Percentiles rank a stretch among this genome's conserved stretches.
phyloP scores from a whole-genome alignment of 2,329 filamentous ascomycete species.

The Penicillium sp. region DNA sequence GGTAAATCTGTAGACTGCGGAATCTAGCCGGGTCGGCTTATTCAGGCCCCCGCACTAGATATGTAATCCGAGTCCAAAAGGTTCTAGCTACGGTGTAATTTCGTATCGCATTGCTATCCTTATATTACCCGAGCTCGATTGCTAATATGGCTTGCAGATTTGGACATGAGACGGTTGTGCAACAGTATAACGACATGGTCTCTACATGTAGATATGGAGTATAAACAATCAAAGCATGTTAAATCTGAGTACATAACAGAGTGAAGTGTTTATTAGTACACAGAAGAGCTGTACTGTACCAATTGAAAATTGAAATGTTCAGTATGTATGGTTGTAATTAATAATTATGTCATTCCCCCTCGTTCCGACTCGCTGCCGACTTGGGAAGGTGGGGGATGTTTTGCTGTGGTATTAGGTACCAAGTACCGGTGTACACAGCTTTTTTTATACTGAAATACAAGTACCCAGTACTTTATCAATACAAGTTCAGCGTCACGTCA shows the following conservation, averaged over 20 bases:
- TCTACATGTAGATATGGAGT: too few species aligned
- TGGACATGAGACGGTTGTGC: not conserved
- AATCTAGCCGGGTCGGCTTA: slow-evolving; percentile 24
- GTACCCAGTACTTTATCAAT: slow-evolving; percentile 13
- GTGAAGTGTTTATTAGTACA: too few species aligned
- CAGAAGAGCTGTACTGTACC: not conserved
- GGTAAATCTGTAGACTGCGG: not conserved
- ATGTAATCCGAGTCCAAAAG: not conserved
- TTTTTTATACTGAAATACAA: not conserved
- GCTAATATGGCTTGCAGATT: not conserved
- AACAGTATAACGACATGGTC: not conserved
- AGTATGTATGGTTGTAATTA: not conserved
- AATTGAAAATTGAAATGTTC: not conserved
- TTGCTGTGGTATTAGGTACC: slow-evolving; percentile 4
- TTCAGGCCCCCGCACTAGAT: slow-evolving; percentile 21
- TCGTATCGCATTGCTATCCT: not conserved
- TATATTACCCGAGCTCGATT: slow-evolving; percentile 1
- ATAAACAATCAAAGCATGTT: too few species aligned
- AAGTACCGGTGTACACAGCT: not conserved
- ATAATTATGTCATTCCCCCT: slow-evolving; percentile 26
- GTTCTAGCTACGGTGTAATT: not conserved
- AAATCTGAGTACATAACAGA: not conserved
- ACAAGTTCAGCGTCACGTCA: slow-evolving; percentile 21
- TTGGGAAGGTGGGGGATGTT: slow-evolving; percentile 27
- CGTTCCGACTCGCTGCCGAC: slow-evolving; percentile 18